Base-by-base conservation (phyloP, 345 rosid genomes). In the Camelina neglecta region DNA sequence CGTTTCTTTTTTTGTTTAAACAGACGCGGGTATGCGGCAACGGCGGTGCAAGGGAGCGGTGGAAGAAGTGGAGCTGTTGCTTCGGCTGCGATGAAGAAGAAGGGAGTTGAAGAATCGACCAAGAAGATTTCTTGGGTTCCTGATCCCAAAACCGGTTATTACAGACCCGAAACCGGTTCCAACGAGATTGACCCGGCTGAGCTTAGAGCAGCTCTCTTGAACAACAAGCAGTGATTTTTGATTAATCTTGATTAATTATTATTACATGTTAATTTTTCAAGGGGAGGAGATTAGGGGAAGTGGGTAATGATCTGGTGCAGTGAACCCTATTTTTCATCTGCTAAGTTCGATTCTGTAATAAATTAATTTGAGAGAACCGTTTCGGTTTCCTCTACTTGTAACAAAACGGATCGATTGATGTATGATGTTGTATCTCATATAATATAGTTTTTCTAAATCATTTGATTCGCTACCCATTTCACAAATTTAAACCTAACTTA, bases 141-240 rank as follows among this genome's bases (percentile, higher is more conserved):
- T 1, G 97, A 93, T 72, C 98, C 97, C 5, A 84, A 86, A 31
- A 90, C 98, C 75, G 95, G 98, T 12, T 85, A 75, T 77, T 93
- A 88, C 90, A 80, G 94, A 69, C 96, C 97, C 2, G 97, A 86
- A 65, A 86, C 84, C 74, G 80, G 82, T 38, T 78, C 86, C 3
- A 77, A 84, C 8, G 97, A 87, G 79, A 72, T 88, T 29, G 95
- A 93, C 76, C 86, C 74, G 12, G 95, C 90, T 8, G 95, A 86
- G 72, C 83, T 93, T 1, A 78, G 97, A 16, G 92, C 88, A 24
- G 12, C 69, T 44, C 85, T 89, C 59, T 78, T 93, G 84, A 90
- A 86, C 91, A 84, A 78, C 63, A 86, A 83, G 74, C 79, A 85
- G 66, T 83, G 56, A 82, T 26, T 26, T 26, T 54, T 77, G 13